Evolutionary conservation across 1,139 yeast species (phyloP).

Genomic region (Yamadazyma sp.): DNA sequence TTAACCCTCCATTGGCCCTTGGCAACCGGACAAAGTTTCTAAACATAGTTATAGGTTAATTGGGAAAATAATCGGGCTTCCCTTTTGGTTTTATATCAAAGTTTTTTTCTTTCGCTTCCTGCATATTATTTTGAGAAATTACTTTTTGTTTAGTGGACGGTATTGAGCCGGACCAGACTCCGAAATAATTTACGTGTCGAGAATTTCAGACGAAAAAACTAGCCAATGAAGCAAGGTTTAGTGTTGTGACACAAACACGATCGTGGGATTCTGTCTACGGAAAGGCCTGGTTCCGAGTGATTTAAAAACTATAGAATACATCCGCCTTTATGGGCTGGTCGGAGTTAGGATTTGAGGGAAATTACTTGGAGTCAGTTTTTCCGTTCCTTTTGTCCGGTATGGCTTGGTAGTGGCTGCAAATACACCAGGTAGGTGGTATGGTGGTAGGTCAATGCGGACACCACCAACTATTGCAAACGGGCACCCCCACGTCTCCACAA

Average conservation of each 20-base stretch:
- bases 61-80: slow-evolving; percentile 1
- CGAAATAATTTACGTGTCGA: slow-evolving; percentile 5
- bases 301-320: too few species aligned
- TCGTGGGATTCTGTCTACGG: too few species aligned
- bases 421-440: too few species aligned
- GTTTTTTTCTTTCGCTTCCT: neutral
- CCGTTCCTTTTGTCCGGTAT: neutral
- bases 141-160: slow-evolving; percentile 10
- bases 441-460: too few species aligned
- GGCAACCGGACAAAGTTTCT: slow-evolving; percentile 4
- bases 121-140: neutral
- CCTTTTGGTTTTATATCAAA: slow-evolving; percentile 1
- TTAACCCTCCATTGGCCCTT: neutral
- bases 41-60: slow-evolving; percentile 7
- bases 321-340: too few species aligned
- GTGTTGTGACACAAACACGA: too few species aligned
- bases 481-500: too few species aligned
- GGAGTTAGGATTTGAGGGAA: too few species aligned
- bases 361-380: neutral
- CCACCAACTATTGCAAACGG: too few species aligned
- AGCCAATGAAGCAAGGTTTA: neutral
- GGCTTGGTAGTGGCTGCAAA: too few species aligned
- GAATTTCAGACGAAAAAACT: too few species aligned
- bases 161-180: slow-evolving; percentile 11
- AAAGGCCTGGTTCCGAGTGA: too few species aligned